Evolutionary conservation across 139 green algal genomes (phyloP), one percentile per base, ranked within the genome.

Genomic region (Chlorokybus atmophyticus): DNA sequence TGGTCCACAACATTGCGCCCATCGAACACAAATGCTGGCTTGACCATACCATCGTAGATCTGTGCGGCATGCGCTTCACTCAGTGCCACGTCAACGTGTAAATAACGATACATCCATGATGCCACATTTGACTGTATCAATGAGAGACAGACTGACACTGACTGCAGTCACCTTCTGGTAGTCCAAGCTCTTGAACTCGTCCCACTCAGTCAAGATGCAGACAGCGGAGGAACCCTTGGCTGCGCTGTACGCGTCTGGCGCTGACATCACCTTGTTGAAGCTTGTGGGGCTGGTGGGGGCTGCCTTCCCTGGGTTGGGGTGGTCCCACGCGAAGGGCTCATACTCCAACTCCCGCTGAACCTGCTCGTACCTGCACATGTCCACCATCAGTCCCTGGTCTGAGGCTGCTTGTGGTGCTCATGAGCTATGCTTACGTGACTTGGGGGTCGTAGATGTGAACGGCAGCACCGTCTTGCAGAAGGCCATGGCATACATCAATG

Each of bases 11-110:
- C 83, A 75, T 95, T 95, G 57, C 92, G 83, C 30, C 92, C 90
- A 59, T 99, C 92, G 73, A 99, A 99, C n/a, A 98, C 59, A 59
- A 95, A 98, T 1, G 92, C 88, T 7, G 92, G 92, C 83, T 98
- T 97, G 31, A 78, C 62, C 92, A 99, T 99, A 52, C 49, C 68
- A 32, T 79, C 70, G 56, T 88, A 93, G 7, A 94, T 44, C 10
- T 14, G 35, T 14, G 35, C 14, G n/a, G n/a, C n/a, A n/a, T n/a
- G n/a, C n/a, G n/a, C n/a, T n/a, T n/a, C n/a, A n/a, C n/a, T n/a
- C n/a, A n/a, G n/a, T n/a, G n/a, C n/a, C n/a, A n/a, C n/a, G n/a
- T n/a, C n/a, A n/a, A n/a, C n/a, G n/a, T n/a, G 24, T 7, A 19
- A 10, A 26, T 31, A 3, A 25, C 4, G 8, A 24, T 39, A 25